Evolutionary conservation across 352 stramenopile species (phyloP).

Genomic region (Phytophthora constricta): DNA sequence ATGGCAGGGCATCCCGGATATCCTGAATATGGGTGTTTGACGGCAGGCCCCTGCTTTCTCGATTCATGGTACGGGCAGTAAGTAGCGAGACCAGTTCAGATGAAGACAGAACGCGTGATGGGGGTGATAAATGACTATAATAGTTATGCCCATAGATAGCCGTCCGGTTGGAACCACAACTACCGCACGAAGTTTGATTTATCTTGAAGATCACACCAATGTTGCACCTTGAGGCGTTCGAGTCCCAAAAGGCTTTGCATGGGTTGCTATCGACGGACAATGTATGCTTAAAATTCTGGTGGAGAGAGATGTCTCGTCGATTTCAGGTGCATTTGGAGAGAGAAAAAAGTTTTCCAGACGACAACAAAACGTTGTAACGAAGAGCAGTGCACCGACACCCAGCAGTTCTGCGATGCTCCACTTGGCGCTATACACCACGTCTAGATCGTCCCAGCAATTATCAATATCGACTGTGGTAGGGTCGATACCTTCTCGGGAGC

Average conservation of each 20-base stretch:
- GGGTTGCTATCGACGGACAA: background rate
- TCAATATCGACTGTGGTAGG: background rate
- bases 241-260: background rate
- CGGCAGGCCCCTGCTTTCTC: too few species aligned
- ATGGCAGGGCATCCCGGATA: background rate
- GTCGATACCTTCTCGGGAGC: background rate
- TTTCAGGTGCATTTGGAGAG: constrained; percentile 23
- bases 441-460: constrained; percentile 11
- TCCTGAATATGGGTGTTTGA: constrained; percentile 7
- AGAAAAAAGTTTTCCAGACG: constrained; percentile 64
- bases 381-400: constrained; percentile 37
- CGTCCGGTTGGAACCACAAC: background rate
- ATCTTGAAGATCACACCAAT: background rate
- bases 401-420: constrained; percentile 45
- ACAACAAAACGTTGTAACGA: constrained; percentile 60
- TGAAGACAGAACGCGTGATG: too few species aligned
- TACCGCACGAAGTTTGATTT: background rate
- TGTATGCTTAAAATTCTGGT: constrained; percentile 20
- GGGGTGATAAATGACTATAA: too few species aligned
- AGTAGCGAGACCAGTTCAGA: too few species aligned
- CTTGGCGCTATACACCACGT: constrained; percentile 12
- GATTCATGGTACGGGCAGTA: too few species aligned
- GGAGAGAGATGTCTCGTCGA: constrained; percentile 53
- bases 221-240: constrained; percentile 3
- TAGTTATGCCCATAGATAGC: too few species aligned